These are phyloP conservation scores for Arthrobotrys sphaeroides DNA, from an alignment of 2,329 filamentous ascomycete species.

Conservation along the genomic window DNA sequence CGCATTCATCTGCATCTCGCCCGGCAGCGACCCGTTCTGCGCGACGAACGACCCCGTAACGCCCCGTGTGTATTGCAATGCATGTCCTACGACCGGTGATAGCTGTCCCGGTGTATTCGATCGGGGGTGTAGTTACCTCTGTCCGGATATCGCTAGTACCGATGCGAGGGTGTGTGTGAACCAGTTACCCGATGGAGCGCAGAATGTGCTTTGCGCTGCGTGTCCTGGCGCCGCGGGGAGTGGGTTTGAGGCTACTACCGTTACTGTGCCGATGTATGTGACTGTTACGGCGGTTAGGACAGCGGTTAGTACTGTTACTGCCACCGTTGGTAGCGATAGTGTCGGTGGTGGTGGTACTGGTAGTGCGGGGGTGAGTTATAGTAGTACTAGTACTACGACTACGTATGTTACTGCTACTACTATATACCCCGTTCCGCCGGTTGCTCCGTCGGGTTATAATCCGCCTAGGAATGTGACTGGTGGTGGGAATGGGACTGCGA, in stretches of 20 bases:
- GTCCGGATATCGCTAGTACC: neutral
- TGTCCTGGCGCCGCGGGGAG: neutral
- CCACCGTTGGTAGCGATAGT: too few species aligned
- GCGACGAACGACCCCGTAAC: neutral
- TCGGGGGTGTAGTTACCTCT: neutral
- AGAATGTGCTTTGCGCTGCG: constrained; percentile 1
- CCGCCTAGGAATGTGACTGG: neutral
- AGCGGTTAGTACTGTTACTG: neutral
- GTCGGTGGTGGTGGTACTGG: too few species aligned
- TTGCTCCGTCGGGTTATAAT: neutral
- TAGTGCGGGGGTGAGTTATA: too few species aligned
- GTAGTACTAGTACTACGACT: neutral
- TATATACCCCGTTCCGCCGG: neutral
- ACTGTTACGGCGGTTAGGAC: neutral
- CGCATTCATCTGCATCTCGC: constrained; percentile 5
- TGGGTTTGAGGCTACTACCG: neutral
- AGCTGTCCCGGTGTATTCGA: neutral
- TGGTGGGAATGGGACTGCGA: neutral
- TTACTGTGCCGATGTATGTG: neutral
- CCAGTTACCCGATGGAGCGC: neutral
- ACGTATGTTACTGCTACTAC: neutral
- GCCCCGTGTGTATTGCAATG: constrained; percentile 1
- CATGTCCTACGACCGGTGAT: neutral
- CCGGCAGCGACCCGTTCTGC: neutral
- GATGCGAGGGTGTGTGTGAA: neutral